Conservation (phyloP, 2,329 filamentous ascomycete genomes). For the Epichloe glyceriae region DNA sequence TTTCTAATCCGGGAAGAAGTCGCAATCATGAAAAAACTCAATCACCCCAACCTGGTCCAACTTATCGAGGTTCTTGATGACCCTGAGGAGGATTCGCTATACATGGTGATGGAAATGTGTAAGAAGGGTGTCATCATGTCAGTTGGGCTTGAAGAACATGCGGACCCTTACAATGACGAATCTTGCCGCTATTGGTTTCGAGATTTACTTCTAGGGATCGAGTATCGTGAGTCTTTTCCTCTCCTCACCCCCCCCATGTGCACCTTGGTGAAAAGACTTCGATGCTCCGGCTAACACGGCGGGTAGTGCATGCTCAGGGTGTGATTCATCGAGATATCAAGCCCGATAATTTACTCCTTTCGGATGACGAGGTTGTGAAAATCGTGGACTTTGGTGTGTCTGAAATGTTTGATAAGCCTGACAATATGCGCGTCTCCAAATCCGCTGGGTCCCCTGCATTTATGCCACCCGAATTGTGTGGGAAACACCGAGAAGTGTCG, state of each 20-base stretch:
- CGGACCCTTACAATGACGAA: conserved; percentile 72
- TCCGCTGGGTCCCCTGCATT: conserved; percentile 92
- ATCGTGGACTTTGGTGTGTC: conserved; percentile 98
- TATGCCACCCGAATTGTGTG: conserved; percentile 82
- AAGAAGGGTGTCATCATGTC: conserved; percentile 97
- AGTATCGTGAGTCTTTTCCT: conserved; percentile 56
- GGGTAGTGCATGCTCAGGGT: conserved; percentile 74
- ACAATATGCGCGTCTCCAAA: conserved; percentile 83
- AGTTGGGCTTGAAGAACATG: conserved; percentile 72
- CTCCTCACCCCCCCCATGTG: neutral
- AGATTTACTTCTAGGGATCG: conserved; percentile 86
- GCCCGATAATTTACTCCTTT: conserved; percentile 87
- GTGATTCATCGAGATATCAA: conserved; percentile 97
- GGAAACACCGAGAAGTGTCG: conserved; percentile 74
- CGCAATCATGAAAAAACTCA: conserved; percentile 97
- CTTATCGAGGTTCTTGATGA: conserved; percentile 93
- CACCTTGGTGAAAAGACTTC: neutral
- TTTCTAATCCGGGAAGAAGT: conserved; percentile 91
- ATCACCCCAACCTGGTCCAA: conserved; percentile 87
- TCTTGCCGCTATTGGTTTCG: conserved; percentile 84
- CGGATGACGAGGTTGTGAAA: conserved; percentile 84
- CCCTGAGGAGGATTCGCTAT: conserved; percentile 86
- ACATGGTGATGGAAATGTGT: conserved; percentile 99
- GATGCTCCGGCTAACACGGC: conserved; percentile 2
- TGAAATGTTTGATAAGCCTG: conserved; percentile 84